phyloP scores from a whole-genome alignment of 2,329 filamentous ascomycete genomes.

The Aureobasidium namibiae region DNA sequence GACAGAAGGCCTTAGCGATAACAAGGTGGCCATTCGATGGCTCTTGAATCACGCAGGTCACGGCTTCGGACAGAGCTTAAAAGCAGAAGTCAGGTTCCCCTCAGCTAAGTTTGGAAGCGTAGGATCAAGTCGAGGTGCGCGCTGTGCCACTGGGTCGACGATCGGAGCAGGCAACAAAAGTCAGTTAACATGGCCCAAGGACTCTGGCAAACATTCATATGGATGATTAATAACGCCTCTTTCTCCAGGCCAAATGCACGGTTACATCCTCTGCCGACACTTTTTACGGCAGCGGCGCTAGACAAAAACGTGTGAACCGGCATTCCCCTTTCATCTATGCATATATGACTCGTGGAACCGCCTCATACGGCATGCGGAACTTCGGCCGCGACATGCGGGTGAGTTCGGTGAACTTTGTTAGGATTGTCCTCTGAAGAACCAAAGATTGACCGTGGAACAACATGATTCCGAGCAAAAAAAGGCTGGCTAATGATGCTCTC shows the following conservation, averaged over 20 bases:
- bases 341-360: slow-evolving; percentile 7
- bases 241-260: neutral
- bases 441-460: neutral
- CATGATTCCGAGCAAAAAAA: neutral
- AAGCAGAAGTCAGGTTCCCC: slow-evolving; percentile 7
- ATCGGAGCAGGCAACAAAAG: slow-evolving; percentile 2
- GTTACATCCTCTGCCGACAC: neutral
- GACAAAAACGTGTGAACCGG: neutral
- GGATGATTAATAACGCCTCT: slow-evolving; percentile 1
- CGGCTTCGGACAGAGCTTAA: slow-evolving; percentile 6
- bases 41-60: slow-evolving; percentile 9
- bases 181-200: neutral
- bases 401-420: neutral
- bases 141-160: no score
- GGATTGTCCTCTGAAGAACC: neutral
- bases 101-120: slow-evolving; percentile 1
- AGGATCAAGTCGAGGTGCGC: slow-evolving; percentile 6
- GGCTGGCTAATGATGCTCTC: neutral
- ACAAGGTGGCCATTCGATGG: neutral
- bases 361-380: neutral
- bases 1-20: slow-evolving; percentile 8
- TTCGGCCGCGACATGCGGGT: neutral
- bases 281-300: slow-evolving; percentile 4
- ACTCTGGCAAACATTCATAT: no score
- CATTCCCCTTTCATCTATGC: neutral